Conservation (phyloP, 345 rosid genomes). For the Carallia brachiata region DNA sequence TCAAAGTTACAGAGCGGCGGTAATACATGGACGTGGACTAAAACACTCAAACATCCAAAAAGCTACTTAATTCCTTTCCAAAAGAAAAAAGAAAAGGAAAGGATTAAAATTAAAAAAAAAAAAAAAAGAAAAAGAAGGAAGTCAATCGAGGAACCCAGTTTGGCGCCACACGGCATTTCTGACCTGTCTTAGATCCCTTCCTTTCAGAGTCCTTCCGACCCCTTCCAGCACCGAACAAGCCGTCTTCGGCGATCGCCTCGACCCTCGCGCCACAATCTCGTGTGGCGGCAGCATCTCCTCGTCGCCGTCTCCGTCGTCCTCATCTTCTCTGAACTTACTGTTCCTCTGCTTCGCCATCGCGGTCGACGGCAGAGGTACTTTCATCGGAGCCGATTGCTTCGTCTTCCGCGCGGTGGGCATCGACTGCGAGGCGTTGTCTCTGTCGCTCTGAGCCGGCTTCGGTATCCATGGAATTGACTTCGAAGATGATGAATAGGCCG, state of each 20-base stretch:
- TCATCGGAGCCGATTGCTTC: conserved; percentile 57
- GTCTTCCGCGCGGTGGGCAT: conserved; percentile 26
- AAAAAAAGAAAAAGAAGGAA: background rate
- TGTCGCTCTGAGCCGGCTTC: conserved; percentile 27
- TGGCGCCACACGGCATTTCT: conserved; percentile 54
- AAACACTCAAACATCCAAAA: too few relatives aligned
- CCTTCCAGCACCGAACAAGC: conserved; percentile 63
- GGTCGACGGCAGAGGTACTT: conserved; percentile 43
- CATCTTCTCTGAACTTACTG: conserved; percentile 33
- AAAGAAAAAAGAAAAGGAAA: background rate
- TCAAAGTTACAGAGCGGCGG: too few relatives aligned
- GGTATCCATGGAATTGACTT: conserved; percentile 35
- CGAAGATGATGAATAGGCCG: conserved; percentile 5
- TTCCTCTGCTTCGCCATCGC: conserved; percentile 41
- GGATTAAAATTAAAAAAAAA: too few relatives aligned
- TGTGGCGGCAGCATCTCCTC: conserved; percentile 61
- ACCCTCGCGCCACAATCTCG: conserved; percentile 52
- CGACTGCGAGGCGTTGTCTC: conserved; percentile 20
- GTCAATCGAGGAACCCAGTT: conserved; percentile 58
- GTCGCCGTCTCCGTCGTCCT: conserved; percentile 30
- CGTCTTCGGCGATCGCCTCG: conserved; percentile 39
- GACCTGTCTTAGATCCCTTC: conserved; percentile 63
- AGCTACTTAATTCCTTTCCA: background rate
- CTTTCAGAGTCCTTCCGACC: conserved; percentile 57
- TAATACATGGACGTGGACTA: too few relatives aligned